Evolutionary conservation across 2,329 filamentous ascomycete species (phyloP).

Genomic region (Sporothrix mexicana): DNA sequence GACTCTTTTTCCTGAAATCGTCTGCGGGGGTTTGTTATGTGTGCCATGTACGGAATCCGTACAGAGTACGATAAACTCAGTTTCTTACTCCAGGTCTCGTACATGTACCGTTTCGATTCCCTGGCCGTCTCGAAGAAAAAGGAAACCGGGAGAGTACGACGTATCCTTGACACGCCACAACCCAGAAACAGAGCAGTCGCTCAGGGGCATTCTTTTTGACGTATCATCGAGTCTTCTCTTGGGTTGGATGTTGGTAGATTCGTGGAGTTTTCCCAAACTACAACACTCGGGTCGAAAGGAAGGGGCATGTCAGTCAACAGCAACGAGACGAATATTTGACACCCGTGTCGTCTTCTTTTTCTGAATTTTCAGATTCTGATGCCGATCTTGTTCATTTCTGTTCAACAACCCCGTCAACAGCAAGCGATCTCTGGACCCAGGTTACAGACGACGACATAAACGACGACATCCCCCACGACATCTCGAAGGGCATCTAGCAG

Average conservation of each 20-base stretch:
- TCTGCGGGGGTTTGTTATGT: too few species aligned
- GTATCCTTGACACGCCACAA: background rate
- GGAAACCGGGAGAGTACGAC: background rate
- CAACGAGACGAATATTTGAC: background rate
- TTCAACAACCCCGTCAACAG: too few species aligned
- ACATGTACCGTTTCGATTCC: too few species aligned
- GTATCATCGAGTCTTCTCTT: background rate
- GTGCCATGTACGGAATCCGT: too few species aligned
- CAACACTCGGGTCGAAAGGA: background rate
- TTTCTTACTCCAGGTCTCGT: too few species aligned
- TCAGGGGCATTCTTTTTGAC: background rate
- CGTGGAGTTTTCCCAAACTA: background rate
- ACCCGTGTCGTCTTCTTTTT: background rate
- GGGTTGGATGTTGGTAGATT: background rate
- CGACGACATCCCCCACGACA: too few species aligned
- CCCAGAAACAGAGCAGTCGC: background rate
- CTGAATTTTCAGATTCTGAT: background rate
- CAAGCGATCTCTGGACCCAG: background rate
- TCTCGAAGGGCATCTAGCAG: too few species aligned
- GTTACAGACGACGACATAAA: background rate
- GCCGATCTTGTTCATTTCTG: background rate
- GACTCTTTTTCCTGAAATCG: too few species aligned
- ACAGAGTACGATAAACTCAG: too few species aligned
- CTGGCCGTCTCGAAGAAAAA: background rate
- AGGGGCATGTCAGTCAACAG: background rate